Evolutionary conservation across 169 alveolate species (phyloP), one percentile per base, ranked within the genome.

Genomic region (Plasmodium fragile): DNA sequence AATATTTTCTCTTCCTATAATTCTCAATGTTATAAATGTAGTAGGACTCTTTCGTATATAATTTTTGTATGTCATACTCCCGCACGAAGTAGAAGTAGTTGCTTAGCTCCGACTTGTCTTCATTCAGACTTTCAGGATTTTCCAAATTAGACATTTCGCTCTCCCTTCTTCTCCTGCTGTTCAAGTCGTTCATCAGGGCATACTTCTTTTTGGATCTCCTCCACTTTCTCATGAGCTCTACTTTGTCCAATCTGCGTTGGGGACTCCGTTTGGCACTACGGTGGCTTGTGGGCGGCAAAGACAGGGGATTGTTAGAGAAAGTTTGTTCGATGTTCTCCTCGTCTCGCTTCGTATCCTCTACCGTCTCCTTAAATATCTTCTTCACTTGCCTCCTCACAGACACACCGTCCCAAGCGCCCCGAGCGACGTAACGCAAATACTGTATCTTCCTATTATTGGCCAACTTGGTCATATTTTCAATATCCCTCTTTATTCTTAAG

Each of bases 21-120:
- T 45, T 89, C 32, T 89, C 94, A 32, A 89, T 89, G 53, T 78
- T 89, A 25, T 89, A 89, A 16, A 89, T 78, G 43, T 89, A 89
- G 53, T 77, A 45, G 13, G 55, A 28, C 30, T 78, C 89, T 10
- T 78, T 78, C 39, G 53, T 32, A 39, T 71, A 89, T 69, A 89
- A 78, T 41, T 78, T 89, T 25, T 39, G 39, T 11, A 89, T 78
- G 45, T 89, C 94, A 89, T 89, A 77, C 34, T 77, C 75, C 30
- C 36, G 45, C 49, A 41, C 80, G 72, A 78, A 52, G 34, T 78
- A 30, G 45, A 13, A 32, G 49, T 7, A 30, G n/a, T 78, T 78
- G 70, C 81, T 41, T 41, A 34, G 16, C 45, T 89, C 82, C 28
- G 41, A 11, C 22, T 39, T 52, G 25, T 18, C 49, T 77, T 43